phyloP scores from a whole-genome alignment of 2,329 filamentous ascomycete species.

The Apiospora malaysiana region DNA sequence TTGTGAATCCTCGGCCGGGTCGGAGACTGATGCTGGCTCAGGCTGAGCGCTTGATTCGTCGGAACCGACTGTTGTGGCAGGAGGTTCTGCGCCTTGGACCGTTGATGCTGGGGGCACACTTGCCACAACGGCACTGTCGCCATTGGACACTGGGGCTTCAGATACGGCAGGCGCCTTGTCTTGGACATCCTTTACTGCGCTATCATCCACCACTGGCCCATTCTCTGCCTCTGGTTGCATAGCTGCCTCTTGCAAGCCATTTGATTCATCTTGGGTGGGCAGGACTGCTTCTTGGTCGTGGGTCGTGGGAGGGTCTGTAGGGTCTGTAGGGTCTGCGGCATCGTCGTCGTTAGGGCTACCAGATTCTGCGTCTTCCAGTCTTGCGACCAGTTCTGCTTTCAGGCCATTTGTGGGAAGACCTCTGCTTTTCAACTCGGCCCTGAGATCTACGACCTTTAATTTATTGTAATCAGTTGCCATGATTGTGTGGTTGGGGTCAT shows the following conservation, averaged over 20 bases:
- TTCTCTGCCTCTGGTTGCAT: conserved; percentile 26
- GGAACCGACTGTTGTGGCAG: not conserved
- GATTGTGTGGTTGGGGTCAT: conserved; percentile 27
- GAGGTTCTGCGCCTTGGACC: conserved; percentile 4
- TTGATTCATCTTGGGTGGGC: not conserved
- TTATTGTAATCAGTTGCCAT: conserved; percentile 59
- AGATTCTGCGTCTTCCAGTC: conserved; percentile 54
- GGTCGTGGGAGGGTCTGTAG: not conserved
- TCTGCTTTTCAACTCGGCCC: conserved; percentile 74
- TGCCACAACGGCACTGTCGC: not conserved
- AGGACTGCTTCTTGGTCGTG: not conserved
- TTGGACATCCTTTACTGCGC: conserved; percentile 10
- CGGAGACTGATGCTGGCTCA: not conserved
- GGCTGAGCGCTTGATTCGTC: not conserved
- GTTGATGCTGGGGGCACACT: not conserved
- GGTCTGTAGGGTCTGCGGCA: not conserved
- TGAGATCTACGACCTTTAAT: conserved; percentile 77
- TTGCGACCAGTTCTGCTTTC: conserved; percentile 73
- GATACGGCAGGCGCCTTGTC: not conserved
- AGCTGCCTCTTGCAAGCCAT: conserved; percentile 19
- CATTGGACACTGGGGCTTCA: not conserved
- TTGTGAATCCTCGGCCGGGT: conserved; percentile 19
- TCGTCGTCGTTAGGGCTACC: conserved; percentile 20
- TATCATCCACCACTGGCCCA: conserved; percentile 27
- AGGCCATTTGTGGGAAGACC: conserved; percentile 73